Conservation (phyloP, 345 rosid species). For the Murraya koenigii region DNA sequence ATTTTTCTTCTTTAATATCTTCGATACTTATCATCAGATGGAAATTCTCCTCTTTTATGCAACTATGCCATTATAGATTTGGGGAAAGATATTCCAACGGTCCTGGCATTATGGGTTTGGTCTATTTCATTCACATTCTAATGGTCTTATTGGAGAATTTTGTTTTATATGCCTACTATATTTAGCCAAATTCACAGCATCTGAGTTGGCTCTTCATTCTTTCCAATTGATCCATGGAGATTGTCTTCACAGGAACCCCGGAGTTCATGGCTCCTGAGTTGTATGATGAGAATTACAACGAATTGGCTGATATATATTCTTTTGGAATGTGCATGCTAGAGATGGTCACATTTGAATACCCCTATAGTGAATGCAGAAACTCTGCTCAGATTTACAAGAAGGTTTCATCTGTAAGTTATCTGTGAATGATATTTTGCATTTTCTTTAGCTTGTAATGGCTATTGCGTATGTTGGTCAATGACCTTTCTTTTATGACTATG, state of each 20-base stretch:
- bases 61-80: not conserved
- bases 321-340: slow-evolving; percentile 92
- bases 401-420: slow-evolving; percentile 68
- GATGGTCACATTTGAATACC: slow-evolving; percentile 85
- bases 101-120: not conserved
- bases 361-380: slow-evolving; percentile 77
- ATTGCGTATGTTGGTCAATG: not conserved
- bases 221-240: slow-evolving; percentile 5
- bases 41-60: not conserved
- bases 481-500: slow-evolving; percentile 16
- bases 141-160: not conserved
- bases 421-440: not conserved
- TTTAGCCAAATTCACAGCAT: not conserved
- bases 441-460: slow-evolving; percentile 6
- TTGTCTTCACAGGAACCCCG: slow-evolving; percentile 56
- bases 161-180: not conserved
- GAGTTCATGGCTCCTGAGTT: slow-evolving; percentile 96
- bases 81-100: not conserved
- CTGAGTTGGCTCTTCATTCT: not conserved
- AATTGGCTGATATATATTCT: slow-evolving; percentile 76
- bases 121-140: not conserved
- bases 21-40: not conserved
- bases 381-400: slow-evolving; percentile 90
- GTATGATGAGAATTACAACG: slow-evolving; percentile 77
- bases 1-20: slow-evolving; percentile 11